A percentile compares a stretch with the other conserved stretches of the same genome.
Conservation (phyloP, 768 basidiomycete species). For the Lentinula raphanica region DNA sequence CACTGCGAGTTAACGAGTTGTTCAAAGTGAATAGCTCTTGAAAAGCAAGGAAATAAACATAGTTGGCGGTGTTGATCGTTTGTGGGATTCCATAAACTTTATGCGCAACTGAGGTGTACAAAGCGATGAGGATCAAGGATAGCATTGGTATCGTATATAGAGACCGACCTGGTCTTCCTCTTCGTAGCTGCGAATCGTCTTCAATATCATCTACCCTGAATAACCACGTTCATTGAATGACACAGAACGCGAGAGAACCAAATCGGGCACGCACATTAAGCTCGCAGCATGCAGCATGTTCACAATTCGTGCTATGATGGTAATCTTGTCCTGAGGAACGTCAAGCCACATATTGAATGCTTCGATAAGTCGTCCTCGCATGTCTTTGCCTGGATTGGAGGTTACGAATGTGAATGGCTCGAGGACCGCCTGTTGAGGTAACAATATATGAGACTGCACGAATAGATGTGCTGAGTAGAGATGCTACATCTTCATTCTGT, state of each 20-base stretch:
- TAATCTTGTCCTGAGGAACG: slow-evolving; percentile 68
- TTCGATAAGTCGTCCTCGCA: slow-evolving; percentile 79
- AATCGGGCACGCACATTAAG: slow-evolving; percentile 59
- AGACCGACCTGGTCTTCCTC: slow-evolving; percentile 72
- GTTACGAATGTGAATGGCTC: slow-evolving; percentile 87
- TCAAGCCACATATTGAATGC: slow-evolving; percentile 93
- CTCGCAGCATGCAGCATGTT: slow-evolving; percentile 94
- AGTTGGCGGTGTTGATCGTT: slow-evolving; percentile 96
- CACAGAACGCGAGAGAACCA: background rate
- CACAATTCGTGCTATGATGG: slow-evolving; percentile 74
- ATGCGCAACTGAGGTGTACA: slow-evolving; percentile 71
- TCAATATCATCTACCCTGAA: slow-evolving; percentile 90
- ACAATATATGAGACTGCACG: too few relatives aligned
- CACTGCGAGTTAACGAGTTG: slow-evolving; percentile 13
- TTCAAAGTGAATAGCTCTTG: slow-evolving; percentile 71
- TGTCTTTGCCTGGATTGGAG: slow-evolving; percentile 87
- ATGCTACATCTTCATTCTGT: too few relatives aligned
- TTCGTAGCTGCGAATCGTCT: slow-evolving; percentile 79
- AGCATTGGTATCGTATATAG: background rate
- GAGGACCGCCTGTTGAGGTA: slow-evolving; percentile 44
- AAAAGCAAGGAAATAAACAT: slow-evolving; percentile 93
- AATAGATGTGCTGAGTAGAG: too few relatives aligned
- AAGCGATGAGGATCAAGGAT: background rate
- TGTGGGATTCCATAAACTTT: slow-evolving; percentile 96
- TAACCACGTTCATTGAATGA: background rate